Base-by-base conservation (phyloP, 129 eudicot genomes). In the Helianthus annuus region DNA sequence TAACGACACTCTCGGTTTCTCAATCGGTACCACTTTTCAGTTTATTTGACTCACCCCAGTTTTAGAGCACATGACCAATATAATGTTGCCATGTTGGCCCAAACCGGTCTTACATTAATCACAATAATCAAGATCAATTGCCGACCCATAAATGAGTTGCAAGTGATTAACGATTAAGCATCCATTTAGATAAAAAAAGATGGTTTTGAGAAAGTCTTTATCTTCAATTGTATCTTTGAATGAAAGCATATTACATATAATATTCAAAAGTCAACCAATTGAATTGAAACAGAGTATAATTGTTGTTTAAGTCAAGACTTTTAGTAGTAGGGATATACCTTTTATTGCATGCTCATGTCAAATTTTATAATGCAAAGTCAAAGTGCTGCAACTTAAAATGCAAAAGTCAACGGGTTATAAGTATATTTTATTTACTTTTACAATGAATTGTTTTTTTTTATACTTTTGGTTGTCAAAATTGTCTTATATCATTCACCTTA, bases 121-220 rank as follows among this genome's bases (percentile, higher is more conserved):
- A 69, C 16, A 11, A 58, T 34, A 61, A 32, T 61, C 22, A 61
- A 32, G 55, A 56, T 56, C 17, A 55, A 15, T 59, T 36, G 54
- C 76, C 58, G 65, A 77, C 76, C 69, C 76, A 71, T 71, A 71
- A 53, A 71, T 45, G 66, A 57, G 51, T 46, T 63, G 72, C 67
- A 78, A 63, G 82, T 78, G 82, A 78, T 71, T 78, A 78, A 45
- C 72, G 82, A 78, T 62, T 71, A 78, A 78, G 82, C 82, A 78
- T 78, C 82, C 82, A 78, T 76, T 76, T 52, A 70, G 71, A 77
- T 38, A 54, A 69, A 69, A 69, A 69, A 62, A 29, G 22, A 34
- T 12, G 46, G 19, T 32, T 16, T 61, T 66, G 49, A 36, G 34
- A 36, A 71, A 57, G 44, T 57, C 54, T 14, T 69, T 69, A 49